Conservation (phyloP, 352 stramenopile genomes). For the Hyaloperonospora brassicae region DNA sequence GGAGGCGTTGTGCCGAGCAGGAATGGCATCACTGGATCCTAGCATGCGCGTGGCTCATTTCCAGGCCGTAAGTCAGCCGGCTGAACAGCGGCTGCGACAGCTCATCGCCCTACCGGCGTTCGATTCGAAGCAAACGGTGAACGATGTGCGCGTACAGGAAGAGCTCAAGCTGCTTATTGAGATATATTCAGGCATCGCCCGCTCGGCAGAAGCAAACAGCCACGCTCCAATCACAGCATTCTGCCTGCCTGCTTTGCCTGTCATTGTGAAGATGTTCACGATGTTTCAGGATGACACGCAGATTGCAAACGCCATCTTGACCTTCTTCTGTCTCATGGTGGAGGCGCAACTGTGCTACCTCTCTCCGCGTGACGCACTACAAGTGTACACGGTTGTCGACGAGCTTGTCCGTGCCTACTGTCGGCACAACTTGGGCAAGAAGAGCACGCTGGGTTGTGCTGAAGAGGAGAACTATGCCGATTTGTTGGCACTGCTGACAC, state of each 20-base stretch:
- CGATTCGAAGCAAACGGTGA: conserved; percentile 48
- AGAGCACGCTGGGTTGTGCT: conserved; percentile 46
- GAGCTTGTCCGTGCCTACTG: conserved; percentile 65
- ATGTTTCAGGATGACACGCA: conserved; percentile 66
- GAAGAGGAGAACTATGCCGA: conserved; percentile 78
- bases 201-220: conserved; percentile 53
- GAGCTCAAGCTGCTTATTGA: conserved; percentile 73
- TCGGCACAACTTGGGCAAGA: conserved; percentile 60
- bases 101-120: conserved; percentile 54
- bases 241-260: conserved; percentile 55
- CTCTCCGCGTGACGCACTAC: conserved; percentile 49
- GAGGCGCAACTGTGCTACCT: conserved; percentile 79
- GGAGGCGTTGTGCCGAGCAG: conserved; percentile 61
- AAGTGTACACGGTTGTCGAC: conserved; percentile 66
- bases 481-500: conserved; percentile 62
- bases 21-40: conserved; percentile 50
- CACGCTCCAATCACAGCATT: conserved; percentile 56
- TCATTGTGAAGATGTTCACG: conserved; percentile 71
- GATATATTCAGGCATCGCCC: conserved; percentile 69
- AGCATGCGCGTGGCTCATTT: conserved; percentile 43
- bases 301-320: conserved; percentile 63
- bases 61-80: conserved; percentile 39
- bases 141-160: conserved; percentile 59
- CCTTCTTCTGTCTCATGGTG: conserved; percentile 74
- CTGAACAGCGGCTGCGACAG: conserved; percentile 42